A percentile compares a stretch with the other conserved stretches of the same genome.
Evolutionary conservation across 2,329 filamentous ascomycete species (phyloP).

Genomic region (Colletotrichum sansevieriae): DNA sequence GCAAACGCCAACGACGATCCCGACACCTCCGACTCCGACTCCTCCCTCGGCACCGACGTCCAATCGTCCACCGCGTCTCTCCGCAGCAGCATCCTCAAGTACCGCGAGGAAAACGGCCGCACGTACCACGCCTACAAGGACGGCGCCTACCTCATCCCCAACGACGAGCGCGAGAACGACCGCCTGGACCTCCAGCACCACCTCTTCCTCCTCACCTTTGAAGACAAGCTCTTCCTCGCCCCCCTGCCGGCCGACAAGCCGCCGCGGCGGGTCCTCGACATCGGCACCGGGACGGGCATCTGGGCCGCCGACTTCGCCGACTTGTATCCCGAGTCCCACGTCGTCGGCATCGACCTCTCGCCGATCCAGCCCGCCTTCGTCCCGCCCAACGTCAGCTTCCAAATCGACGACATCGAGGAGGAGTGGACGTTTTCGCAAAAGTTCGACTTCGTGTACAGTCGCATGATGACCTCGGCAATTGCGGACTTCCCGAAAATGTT

Average conservation of each 20-base stretch:
- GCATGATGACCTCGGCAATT: slow-evolving; percentile 43
- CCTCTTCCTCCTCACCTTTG: slow-evolving; percentile 50
- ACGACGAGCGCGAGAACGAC: slow-evolving; percentile 48
- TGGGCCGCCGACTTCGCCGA: slow-evolving; percentile 62
- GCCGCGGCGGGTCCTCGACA: slow-evolving; percentile 54
- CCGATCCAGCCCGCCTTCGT: slow-evolving; percentile 70
- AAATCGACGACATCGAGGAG: slow-evolving; percentile 62
- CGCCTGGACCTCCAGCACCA: slow-evolving; percentile 55
- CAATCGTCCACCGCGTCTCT: slow-evolving; percentile 49
- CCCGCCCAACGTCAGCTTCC: slow-evolving; percentile 72
- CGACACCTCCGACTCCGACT: slow-evolving; percentile 27
- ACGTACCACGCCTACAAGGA: slow-evolving; percentile 52
- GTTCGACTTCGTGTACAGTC: slow-evolving; percentile 47
- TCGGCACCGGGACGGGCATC: slow-evolving; percentile 62
- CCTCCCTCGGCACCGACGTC: slow-evolving; percentile 28
- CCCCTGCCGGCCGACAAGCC: slow-evolving; percentile 46
- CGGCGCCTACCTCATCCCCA: slow-evolving; percentile 34
- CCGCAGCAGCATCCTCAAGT: slow-evolving; percentile 52
- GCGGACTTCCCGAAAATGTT: slow-evolving; percentile 45
- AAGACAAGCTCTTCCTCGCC: slow-evolving; percentile 47
- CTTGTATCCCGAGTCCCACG: slow-evolving; percentile 59
- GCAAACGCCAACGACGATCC: slow-evolving; percentile 3
- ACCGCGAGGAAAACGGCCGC: slow-evolving; percentile 54
- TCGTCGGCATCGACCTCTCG: slow-evolving; percentile 68
- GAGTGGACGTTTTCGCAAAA: slow-evolving; percentile 54